A percentile compares a stretch with the other conserved stretches of the same genome.
These are phyloP conservation scores for Rhododendron vialii DNA, from an alignment of 148 eudicot species.

Conservation along the genomic window DNA sequence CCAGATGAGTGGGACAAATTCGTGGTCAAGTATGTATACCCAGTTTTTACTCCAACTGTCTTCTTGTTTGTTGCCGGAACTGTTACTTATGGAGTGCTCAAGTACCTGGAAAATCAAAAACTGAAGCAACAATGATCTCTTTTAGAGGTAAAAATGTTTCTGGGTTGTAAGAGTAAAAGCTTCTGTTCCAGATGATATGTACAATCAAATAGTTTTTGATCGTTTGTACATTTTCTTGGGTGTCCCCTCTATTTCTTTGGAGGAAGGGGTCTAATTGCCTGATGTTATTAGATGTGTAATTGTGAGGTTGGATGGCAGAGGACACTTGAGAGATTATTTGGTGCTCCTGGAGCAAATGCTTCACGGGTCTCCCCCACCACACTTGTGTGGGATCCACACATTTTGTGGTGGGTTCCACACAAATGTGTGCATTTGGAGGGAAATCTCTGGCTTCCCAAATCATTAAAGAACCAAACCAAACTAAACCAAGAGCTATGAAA, in stretches of 20 bases:
- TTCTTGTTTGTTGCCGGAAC: slow-evolving; percentile 76
- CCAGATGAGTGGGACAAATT: slow-evolving; percentile 73
- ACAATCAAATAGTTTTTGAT: background rate
- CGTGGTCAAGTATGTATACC: slow-evolving; percentile 76
- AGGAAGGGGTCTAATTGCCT: background rate
- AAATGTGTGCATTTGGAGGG: too few species aligned
- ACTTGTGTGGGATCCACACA: too few species aligned
- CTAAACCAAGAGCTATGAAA: background rate
- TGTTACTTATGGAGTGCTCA: slow-evolving; percentile 60
- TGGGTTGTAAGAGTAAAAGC: background rate
- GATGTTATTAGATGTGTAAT: background rate
- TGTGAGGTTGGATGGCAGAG: background rate
- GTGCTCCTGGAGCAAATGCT: too few species aligned
- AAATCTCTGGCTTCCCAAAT: background rate
- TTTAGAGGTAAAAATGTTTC: background rate
- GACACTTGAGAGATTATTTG: background rate
- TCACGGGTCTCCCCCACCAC: too few species aligned
- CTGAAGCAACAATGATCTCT: slow-evolving; percentile 24
- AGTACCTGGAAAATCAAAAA: slow-evolving; percentile 71
- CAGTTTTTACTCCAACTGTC: slow-evolving; percentile 86
- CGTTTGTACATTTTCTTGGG: background rate
- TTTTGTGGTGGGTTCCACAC: too few species aligned
- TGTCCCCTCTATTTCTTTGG: background rate
- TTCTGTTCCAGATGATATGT: background rate
- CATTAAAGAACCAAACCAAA: too few species aligned